Evolutionary conservation across 208 protist genomes (phyloP).

Genomic region (Crithidia bombi): DNA sequence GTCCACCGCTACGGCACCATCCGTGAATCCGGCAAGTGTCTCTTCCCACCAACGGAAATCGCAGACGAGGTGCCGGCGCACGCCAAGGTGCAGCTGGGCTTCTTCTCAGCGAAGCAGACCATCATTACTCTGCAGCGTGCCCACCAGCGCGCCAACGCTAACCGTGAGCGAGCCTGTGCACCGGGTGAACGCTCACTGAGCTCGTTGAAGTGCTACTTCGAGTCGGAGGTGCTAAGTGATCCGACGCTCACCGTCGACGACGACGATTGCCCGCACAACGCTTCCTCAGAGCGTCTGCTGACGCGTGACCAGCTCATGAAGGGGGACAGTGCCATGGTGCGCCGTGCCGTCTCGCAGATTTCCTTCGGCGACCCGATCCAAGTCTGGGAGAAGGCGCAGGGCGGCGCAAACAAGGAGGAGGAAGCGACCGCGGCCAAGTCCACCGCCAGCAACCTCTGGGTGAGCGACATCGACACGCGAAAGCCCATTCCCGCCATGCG

Average conservation of each 20-base stretch:
- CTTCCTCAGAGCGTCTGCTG: constrained; percentile 55
- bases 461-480: constrained; percentile 64
- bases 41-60: constrained; percentile 66
- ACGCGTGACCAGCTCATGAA: constrained; percentile 40
- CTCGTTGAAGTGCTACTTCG: constrained; percentile 72
- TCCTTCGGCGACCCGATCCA: constrained; percentile 88
- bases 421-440: constrained; percentile 19
- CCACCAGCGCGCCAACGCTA: constrained; percentile 32
- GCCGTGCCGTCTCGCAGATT: constrained; percentile 52
- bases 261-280: constrained; percentile 74
- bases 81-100: constrained; percentile 77
- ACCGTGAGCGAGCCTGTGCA: constrained; percentile 50
- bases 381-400: constrained; percentile 62
- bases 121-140: constrained; percentile 51
- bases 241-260: constrained; percentile 71
- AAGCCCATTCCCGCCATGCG: constrained; percentile 78
- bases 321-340: constrained; percentile 45
- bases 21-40: constrained; percentile 80
- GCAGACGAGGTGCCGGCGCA: constrained; percentile 43
- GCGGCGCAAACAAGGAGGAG: constrained; percentile 2
- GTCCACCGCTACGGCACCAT: constrained; percentile 76
- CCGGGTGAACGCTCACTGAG: constrained; percentile 45
- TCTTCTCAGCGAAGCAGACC: constrained; percentile 85
- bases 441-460: constrained; percentile 65
- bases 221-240: constrained; percentile 64